Evolutionary conservation across 495 filamentous ascomycete genomes (phyloP).

Genomic region (Letharia columbiana): DNA sequence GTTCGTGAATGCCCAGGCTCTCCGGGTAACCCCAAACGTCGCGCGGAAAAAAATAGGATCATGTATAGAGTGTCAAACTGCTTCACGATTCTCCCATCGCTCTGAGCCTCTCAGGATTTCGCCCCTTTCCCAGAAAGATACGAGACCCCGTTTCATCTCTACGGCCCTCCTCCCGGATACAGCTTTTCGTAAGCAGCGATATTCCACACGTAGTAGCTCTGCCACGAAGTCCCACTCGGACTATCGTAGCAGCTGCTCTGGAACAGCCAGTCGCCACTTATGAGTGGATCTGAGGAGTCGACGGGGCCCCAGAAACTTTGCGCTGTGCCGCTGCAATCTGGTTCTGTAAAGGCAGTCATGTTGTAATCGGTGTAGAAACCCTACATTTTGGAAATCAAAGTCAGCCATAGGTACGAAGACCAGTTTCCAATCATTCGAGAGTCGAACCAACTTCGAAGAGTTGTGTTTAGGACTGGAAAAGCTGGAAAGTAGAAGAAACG

Average conservation of each 20-base stretch:
- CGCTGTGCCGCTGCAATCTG: neutral
- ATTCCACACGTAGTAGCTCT: neutral
- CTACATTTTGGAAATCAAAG: neutral
- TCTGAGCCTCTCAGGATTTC: neutral
- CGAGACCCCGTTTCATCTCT: neutral
- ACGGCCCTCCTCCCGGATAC: neutral
- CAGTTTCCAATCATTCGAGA: neutral
- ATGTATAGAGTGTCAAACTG: neutral
- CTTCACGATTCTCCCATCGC: neutral
- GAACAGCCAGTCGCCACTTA: neutral
- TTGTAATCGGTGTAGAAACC: slow-evolving; percentile 2
- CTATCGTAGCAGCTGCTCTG: neutral
- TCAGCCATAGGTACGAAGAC: neutral
- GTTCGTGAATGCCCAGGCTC: neutral
- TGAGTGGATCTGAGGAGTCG: neutral
- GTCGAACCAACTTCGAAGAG: neutral
- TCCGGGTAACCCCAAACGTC: neutral
- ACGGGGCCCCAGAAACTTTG: slow-evolving; percentile 1
- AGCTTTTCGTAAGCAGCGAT: neutral
- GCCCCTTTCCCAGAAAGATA: neutral
- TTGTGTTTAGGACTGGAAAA: neutral
- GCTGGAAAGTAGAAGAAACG: neutral
- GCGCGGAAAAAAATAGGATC: neutral
- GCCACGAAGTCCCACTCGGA: neutral
- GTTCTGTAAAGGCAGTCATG: slow-evolving; percentile 1